A percentile compares a stretch with the other conserved stretches of the same genome.
These are phyloP conservation scores for Kodamaea sagamina DNA, from an alignment of 805 yeast genomes.

Conservation along the genomic window DNA sequence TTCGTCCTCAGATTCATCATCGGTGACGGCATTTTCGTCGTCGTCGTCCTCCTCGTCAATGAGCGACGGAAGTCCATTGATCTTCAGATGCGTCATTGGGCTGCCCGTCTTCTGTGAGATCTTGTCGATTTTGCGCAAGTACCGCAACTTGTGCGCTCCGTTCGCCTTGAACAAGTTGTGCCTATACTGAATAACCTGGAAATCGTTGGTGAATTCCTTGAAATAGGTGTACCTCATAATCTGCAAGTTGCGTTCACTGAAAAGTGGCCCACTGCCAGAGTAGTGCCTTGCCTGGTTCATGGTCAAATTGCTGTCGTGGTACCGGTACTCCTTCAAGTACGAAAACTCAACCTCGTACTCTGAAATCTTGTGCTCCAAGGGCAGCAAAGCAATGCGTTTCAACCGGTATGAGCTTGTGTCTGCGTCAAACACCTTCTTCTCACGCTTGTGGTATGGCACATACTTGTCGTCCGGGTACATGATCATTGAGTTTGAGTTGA, in stretches of 20 bases:
- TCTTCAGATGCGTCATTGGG: constrained; percentile 1
- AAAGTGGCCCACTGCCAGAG: constrained; percentile 11
- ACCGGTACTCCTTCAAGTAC: constrained; percentile 11
- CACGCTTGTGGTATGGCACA: constrained; percentile 12
- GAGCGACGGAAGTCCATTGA: constrained; percentile 14
- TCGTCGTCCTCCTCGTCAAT: constrained; percentile 2
- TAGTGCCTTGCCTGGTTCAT: constrained; percentile 13
- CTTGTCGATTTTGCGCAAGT: constrained; percentile 14
- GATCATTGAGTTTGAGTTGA: constrained; percentile 12
- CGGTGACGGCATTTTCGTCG: constrained; percentile 7
- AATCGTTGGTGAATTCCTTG: constrained; percentile 18
- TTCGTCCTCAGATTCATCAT: constrained; percentile 13
- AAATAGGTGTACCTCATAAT: constrained; percentile 20
- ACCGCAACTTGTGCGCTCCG: constrained; percentile 12
- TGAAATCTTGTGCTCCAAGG: constrained; percentile 14
- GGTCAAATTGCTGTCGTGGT: constrained; percentile 14
- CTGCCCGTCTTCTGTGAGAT: constrained; percentile 3
- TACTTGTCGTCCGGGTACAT: constrained; percentile 12
- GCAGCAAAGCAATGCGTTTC: constrained; percentile 11
- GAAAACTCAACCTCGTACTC: constrained; percentile 16
- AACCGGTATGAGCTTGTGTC: constrained; percentile 13
- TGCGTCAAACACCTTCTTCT: constrained; percentile 18
- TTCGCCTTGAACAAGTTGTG: constrained; percentile 8
- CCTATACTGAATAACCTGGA: constrained; percentile 11
- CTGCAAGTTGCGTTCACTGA: constrained; percentile 15